phyloP scores from a whole-genome alignment of 768 basidiomycete genomes.

The Zangia roseola region DNA sequence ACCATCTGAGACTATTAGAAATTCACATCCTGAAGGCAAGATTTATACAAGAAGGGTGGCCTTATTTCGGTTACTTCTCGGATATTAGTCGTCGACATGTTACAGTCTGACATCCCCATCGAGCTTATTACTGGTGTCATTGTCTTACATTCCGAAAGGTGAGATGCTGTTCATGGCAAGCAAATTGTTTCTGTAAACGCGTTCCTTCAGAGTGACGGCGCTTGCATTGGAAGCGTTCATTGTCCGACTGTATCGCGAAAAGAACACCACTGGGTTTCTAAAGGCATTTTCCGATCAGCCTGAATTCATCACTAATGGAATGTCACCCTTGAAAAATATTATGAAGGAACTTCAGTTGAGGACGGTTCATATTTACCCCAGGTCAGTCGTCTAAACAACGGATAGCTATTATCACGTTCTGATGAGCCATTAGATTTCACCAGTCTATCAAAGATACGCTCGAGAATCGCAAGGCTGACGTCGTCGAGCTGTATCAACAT shows the following conservation, averaged over 20 bases:
- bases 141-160: constrained; percentile 91
- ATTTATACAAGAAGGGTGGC: constrained; percentile 84
- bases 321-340: constrained; percentile 88
- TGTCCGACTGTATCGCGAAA: constrained; percentile 84
- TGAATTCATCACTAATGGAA: constrained; percentile 88
- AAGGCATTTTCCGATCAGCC: constrained; percentile 98
- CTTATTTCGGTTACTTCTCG: constrained; percentile 90
- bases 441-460: constrained; percentile 82
- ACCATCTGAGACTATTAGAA: neutral
- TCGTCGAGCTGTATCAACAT: constrained; percentile 85
- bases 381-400: constrained; percentile 45
- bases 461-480: constrained; percentile 82
- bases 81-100: constrained; percentile 93
- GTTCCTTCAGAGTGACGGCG: constrained; percentile 67
- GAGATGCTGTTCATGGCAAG: constrained; percentile 11
- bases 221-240: constrained; percentile 91
- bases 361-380: constrained; percentile 88
- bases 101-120: constrained; percentile 81
- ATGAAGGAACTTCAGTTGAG: constrained; percentile 91
- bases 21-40: constrained; percentile 52
- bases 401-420: neutral
- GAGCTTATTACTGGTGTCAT: constrained; percentile 87
- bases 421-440: constrained; percentile 65
- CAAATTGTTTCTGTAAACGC: neutral
- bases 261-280: constrained; percentile 86